A percentile compares a stretch with the other conserved stretches of the same genome.
Evolutionary conservation across 257 asterid species (phyloP).

Genomic region (Rubia yunnanensis): DNA sequence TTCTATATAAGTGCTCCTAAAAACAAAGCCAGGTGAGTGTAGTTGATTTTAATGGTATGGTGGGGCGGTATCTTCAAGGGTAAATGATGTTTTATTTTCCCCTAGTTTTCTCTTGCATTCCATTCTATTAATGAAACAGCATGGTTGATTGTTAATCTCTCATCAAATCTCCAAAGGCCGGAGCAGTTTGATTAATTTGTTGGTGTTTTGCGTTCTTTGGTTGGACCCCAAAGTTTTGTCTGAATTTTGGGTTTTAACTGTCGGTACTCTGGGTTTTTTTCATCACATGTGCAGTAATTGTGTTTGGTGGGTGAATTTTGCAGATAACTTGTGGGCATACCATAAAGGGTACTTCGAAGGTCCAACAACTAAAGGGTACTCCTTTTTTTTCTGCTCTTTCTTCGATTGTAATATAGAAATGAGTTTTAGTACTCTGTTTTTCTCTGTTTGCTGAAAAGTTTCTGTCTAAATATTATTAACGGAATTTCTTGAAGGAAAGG

Average conservation of each 20-base stretch:
- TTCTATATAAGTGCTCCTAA: neutral
- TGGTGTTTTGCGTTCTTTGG: neutral
- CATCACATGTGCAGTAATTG: neutral
- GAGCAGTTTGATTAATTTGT: neutral
- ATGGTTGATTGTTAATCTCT: neutral
- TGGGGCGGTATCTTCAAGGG: slow-evolving; percentile 25
- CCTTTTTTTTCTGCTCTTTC: neutral
- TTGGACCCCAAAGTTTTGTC: too few relatives aligned
- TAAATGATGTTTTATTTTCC: slow-evolving; percentile 2
- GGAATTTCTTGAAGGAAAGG: neutral
- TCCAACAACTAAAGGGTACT: neutral
- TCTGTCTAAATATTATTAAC: neutral
- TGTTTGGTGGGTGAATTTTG: slow-evolving; percentile 1
- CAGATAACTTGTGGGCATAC: slow-evolving; percentile 21
- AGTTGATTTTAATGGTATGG: neutral
- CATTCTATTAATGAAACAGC: neutral
- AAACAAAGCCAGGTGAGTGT: neutral
- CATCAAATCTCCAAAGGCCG: neutral
- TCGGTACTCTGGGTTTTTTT: neutral
- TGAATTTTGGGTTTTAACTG: neutral
- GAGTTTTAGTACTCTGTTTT: neutral
- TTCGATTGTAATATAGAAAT: too few relatives aligned
- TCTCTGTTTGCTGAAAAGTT: neutral
- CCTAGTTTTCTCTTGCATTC: neutral
- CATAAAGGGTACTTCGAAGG: slow-evolving; percentile 10